Evolutionary conservation across 2,329 filamentous ascomycete species (phyloP).

Genomic region (Cephalotrichum gorgonifer): DNA sequence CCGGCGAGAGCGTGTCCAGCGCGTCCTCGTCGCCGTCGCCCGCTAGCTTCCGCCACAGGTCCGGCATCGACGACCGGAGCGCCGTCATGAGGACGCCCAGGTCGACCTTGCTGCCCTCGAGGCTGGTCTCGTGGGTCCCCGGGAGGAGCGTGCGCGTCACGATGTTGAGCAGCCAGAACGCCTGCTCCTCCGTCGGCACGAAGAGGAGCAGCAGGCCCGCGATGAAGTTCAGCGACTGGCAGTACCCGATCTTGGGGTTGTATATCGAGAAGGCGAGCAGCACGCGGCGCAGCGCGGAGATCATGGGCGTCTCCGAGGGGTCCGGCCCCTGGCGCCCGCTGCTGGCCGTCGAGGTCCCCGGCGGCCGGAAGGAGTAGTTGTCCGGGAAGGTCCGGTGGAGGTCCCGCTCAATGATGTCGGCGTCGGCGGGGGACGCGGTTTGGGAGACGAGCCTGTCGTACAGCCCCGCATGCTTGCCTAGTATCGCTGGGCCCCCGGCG

Average conservation of each 20-base stretch:
- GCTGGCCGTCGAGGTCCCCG: conserved; percentile 23
- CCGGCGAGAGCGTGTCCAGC: conserved; percentile 18
- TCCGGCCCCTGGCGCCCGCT: conserved; percentile 15
- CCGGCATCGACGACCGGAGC: conserved; percentile 71
- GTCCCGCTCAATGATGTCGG: conserved; percentile 88
- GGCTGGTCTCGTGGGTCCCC: conserved; percentile 79
- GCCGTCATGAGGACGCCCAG: conserved; percentile 86
- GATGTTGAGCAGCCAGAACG: conserved; percentile 87
- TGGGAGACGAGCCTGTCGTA: conserved; percentile 66
- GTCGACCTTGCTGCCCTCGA: conserved; percentile 89
- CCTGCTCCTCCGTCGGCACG: conserved; percentile 77
- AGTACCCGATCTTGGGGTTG: conserved; percentile 88
- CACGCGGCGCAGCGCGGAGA: conserved; percentile 72
- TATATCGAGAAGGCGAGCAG: conserved; percentile 84
- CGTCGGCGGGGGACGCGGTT: conserved; percentile 63
- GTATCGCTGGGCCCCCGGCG: conserved; percentile 70
- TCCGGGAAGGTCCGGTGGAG: conserved; percentile 91
- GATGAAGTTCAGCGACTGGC: conserved; percentile 90
- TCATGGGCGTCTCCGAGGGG: conserved; percentile 66
- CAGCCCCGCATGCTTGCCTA: conserved; percentile 65
- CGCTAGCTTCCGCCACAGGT: conserved; percentile 80
- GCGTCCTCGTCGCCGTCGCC: conserved; percentile 54
- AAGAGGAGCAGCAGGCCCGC: conserved; percentile 84
- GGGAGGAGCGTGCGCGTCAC: conserved; percentile 83
- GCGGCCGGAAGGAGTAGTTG: conserved; percentile 79